phyloP scores from a whole-genome alignment of 106 monocot species.

The Acorus calamus region DNA sequence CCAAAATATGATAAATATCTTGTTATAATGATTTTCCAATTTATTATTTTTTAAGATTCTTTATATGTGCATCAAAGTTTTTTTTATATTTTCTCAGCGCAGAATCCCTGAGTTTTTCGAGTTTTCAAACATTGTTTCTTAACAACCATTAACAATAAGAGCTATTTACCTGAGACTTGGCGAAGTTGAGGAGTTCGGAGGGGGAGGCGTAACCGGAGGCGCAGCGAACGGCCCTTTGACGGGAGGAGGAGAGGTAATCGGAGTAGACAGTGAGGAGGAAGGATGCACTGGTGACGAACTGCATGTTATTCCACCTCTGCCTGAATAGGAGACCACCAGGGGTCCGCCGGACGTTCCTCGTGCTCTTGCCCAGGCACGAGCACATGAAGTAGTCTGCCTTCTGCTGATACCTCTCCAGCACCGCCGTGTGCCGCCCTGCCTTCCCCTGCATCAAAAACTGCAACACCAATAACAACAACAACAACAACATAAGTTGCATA shows the following conservation, averaged over 20 bases:
- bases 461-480: neutral
- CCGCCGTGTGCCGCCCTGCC: constrained; percentile 32
- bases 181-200: constrained; percentile 55
- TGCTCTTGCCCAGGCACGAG: constrained; percentile 65
- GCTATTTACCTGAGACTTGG: constrained; percentile 55
- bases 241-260: constrained; percentile 63
- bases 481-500: too few species aligned
- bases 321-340: constrained; percentile 83
- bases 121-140: too few species aligned
- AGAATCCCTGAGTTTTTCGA: too few species aligned
- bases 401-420: constrained; percentile 51
- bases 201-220: constrained; percentile 35
- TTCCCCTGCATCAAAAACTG: constrained; percentile 74
- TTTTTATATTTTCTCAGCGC: too few species aligned
- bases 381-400: constrained; percentile 87
- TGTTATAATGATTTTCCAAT: too few species aligned
- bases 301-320: constrained; percentile 94
- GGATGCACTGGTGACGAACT: constrained; percentile 78
- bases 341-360: constrained; percentile 51
- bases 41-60: too few species aligned
- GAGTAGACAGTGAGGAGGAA: constrained; percentile 86
- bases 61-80: too few species aligned
- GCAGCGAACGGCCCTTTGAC: constrained; percentile 26
- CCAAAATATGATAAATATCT: too few species aligned
- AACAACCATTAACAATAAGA: neutral